Evolutionary conservation across 441 rosid genomes (phyloP), one percentile per base, ranked within the genome.

Genomic region (Jatropha podagrica): DNA sequence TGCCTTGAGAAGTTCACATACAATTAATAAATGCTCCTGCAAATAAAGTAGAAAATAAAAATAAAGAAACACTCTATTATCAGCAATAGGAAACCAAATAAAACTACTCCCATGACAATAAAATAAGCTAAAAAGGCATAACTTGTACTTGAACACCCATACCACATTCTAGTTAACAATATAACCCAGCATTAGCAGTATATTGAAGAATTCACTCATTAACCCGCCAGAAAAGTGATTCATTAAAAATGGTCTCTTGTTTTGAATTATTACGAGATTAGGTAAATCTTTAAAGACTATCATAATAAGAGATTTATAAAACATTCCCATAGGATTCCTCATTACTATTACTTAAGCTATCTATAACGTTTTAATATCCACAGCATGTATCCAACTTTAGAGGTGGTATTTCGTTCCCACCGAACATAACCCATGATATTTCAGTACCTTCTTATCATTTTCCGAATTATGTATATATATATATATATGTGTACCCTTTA

Each of bases 1-100:
- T 76, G 97, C 99, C 88, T 95, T 95, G 72, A 95, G 96, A 81
- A 95, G 96, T 81, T 95, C 99, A 80, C 99, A 93, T 68, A 95
- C 98, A 70, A 95, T 93, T 66, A 95, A 83, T 85, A 95, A 81
- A 85, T 95, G 99, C 85, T 95, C 99, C 98, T 95, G 89, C 76
- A 87, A 73, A 63, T 64, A 67, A 74, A 81, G 46, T 74, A 38
- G 4, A 5, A 27, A 17, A 51, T 1, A 32, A 0, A 51, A 49
- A 27, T 6, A 15, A 10, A 8, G 46, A 13, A 41, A 5, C n/a
- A 68, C 46, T 10, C 38, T 6, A 55, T 70, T 7, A 23, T 10
- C 20, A 20, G 26, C 12, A 70, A 40, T 56, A 51, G 5, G 4
- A 68, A 15, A 68, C 17, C 46, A 69, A 41, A 44, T 11, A 65